These are phyloP conservation scores for Camillea tinctor DNA, from an alignment of 2,329 filamentous ascomycete species.

Conservation along the genomic window DNA sequence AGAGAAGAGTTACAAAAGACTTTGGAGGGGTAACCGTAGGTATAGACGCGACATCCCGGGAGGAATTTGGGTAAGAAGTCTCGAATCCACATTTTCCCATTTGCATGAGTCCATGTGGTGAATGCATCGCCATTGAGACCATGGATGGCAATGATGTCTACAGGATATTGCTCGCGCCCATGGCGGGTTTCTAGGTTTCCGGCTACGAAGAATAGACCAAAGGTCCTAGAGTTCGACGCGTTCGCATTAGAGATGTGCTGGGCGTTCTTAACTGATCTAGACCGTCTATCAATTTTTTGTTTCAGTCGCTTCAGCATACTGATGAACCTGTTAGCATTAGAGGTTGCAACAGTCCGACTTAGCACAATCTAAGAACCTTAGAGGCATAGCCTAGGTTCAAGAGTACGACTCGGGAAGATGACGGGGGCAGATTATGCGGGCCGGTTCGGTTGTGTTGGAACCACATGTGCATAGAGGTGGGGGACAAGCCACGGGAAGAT, in stretches of 20 bases:
- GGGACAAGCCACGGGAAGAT: background rate
- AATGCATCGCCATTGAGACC: constrained; percentile 22
- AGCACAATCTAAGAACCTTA: background rate
- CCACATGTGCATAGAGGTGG: background rate
- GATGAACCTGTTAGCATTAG: background rate
- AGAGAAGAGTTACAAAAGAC: constrained; percentile 11
- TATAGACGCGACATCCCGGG: constrained; percentile 24
- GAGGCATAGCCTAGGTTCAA: background rate
- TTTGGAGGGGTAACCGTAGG: constrained; percentile 22
- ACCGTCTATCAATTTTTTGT: background rate
- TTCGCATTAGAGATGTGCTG: background rate
- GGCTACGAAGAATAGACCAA: background rate
- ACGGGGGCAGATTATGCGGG: background rate
- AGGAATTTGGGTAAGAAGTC: constrained; percentile 20
- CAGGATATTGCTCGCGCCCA: constrained; percentile 5
- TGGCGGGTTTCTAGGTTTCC: background rate
- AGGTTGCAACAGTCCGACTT: background rate
- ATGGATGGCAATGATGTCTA: constrained; percentile 24
- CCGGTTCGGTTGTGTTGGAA: background rate
- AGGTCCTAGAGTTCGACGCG: background rate
- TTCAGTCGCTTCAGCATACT: background rate
- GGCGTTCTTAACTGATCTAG: background rate
- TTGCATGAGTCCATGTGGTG: constrained; percentile 19
- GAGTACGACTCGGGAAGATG: background rate
- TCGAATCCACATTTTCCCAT: constrained; percentile 20